Evolutionary conservation across 1,139 yeast genomes (phyloP), one percentile per base, ranked within the genome.

Genomic region (Yamadazyma spencermartinsiae): DNA sequence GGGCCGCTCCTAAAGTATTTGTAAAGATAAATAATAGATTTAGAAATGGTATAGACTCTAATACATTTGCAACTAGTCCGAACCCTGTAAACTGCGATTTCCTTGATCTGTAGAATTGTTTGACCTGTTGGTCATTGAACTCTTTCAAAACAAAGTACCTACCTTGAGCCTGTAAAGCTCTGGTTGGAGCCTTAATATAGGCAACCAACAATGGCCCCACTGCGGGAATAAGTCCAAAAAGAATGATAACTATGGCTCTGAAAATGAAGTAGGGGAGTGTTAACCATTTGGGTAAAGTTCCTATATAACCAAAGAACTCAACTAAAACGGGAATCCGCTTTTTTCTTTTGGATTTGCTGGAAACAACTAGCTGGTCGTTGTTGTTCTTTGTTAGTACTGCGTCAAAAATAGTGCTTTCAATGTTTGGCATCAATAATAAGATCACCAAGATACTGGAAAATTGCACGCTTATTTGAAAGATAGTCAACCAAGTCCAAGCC

Each of bases 1-100:
- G 60, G 0, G 90, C 89, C 3, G 86, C 87, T 2, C 88, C 92
- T 3, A 79, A 65, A 4, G 78, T 75, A 54, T 82, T 80, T 9
- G 92, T 81, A 52, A 82, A 83, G 49, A 76, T 66, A 52, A 85
- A 82, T 33, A 81, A 63, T 13, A 81, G 60, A 23, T 82, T 82
- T 0, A 81, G 39, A 15, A 82, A 46, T 1, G 94, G 94, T 10
- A 82, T 63, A 41, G 74, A 60, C 51, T 83, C 90, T 18, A 85
- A 60, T 3, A 74, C 48, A 18, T 79, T 72, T 0, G 87, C 79
- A 8, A 74, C 63, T 9, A 82, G 48, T 0, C 94, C 94, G 55
- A 80, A 85, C 4, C 68, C 73, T 44, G 61, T 51, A 43, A 69
- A 72, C 19, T 61, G 63, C 0, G 63, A 65, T 15, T 59, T 59